Evolutionary conservation across 2,329 filamentous ascomycete genomes (phyloP).

Genomic region (Pseudopithomyces maydicus): DNA sequence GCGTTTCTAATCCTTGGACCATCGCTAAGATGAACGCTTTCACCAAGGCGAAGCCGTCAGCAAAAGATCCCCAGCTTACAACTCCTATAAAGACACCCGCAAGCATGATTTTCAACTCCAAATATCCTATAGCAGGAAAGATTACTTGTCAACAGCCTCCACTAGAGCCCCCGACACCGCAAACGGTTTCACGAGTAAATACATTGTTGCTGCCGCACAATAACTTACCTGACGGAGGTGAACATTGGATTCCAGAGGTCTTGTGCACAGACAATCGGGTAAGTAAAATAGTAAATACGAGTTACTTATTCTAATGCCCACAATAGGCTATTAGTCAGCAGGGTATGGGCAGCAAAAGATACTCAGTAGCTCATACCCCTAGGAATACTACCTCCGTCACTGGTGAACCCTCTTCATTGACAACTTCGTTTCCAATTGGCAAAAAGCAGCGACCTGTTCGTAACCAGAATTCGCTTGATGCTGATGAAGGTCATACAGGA

Average conservation of each 20-base stretch:
- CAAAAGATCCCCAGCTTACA: slow-evolving; percentile 24
- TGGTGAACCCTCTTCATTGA: not conserved
- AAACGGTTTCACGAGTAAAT: slow-evolving; percentile 15
- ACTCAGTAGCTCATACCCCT: not conserved
- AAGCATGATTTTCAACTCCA: slow-evolving; percentile 1
- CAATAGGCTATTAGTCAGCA: not conserved
- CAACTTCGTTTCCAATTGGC: slow-evolving; percentile 5
- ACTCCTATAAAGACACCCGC: slow-evolving; percentile 30
- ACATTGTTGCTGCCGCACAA: not conserved
- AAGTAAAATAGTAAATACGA: not conserved
- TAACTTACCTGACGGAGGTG: slow-evolving; percentile 14
- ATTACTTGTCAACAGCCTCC: slow-evolving; percentile 3
- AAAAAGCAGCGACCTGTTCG: slow-evolving; percentile 6
- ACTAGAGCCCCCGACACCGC: slow-evolving; percentile 22
- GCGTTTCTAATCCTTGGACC: slow-evolving; percentile 55
- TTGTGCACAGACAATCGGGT: not conserved
- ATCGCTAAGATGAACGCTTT: slow-evolving; percentile 54
- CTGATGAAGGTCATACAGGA: slow-evolving; percentile 16
- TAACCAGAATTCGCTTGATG: slow-evolving; percentile 36
- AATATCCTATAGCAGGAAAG: slow-evolving; percentile 12
- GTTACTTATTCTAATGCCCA: not conserved
- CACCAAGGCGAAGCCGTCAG: slow-evolving; percentile 19
- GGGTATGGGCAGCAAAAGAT: not conserved
- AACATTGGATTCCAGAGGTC: slow-evolving; percentile 4
- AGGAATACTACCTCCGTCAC: not conserved